Percentiles rank a stretch among this genome's conserved stretches.
Conservation (phyloP, 768 basidiomycete genomes). For the Phaeotremella skinneri region DNA sequence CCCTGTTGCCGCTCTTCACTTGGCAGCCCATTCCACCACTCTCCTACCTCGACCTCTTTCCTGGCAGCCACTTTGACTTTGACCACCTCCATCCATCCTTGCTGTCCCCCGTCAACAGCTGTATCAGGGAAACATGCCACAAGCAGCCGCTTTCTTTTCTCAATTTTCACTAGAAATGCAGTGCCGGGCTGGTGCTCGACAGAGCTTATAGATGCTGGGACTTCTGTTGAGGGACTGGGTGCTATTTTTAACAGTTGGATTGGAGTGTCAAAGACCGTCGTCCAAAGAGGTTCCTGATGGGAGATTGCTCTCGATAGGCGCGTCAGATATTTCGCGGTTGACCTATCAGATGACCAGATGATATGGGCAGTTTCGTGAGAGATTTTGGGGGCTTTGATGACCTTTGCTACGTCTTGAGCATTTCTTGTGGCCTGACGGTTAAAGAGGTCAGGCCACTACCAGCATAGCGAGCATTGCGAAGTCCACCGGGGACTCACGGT, state of each 20-base stretch:
- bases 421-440: constrained; percentile 55
- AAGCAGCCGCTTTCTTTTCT: constrained; percentile 50
- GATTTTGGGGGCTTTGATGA: constrained; percentile 64
- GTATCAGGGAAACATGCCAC: constrained; percentile 58
- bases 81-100: constrained; percentile 59
- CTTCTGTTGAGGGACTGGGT: constrained; percentile 17
- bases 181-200: constrained; percentile 1
- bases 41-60: constrained; percentile 59
- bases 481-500: constrained; percentile 55
- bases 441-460: neutral
- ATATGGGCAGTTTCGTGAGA: constrained; percentile 58
- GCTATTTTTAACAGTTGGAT: constrained; percentile 55
- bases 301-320: constrained; percentile 63
- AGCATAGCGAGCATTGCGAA: constrained; percentile 4
- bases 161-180: constrained; percentile 11
- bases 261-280: constrained; percentile 46
- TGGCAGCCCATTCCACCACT: constrained; percentile 76
- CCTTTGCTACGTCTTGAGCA: constrained; percentile 56
- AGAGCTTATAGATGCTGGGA: neutral
- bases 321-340: constrained; percentile 59
- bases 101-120: constrained; percentile 22
- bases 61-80: constrained; percentile 65
- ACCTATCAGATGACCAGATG: constrained; percentile 59
- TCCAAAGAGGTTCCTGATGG: constrained; percentile 60
- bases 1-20: constrained; percentile 16